Evolutionary conservation across 116 monocot species (phyloP), one percentile per base, ranked within the genome.

Genomic region (Zostera marina): DNA sequence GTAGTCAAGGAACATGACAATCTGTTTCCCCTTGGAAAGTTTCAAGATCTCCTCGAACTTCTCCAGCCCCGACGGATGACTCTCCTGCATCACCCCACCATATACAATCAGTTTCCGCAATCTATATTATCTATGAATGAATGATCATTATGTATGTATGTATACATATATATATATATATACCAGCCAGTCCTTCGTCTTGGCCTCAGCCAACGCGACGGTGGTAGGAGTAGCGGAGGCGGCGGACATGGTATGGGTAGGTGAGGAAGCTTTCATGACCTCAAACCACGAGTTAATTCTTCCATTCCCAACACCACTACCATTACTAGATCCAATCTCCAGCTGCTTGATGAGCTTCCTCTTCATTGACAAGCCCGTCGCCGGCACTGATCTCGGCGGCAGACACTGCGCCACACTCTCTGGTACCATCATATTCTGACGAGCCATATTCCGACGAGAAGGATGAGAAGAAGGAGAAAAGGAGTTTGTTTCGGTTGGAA

Each of bases 1-100:
- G 59, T 88, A 88, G 70, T 88, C 88, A 17, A 88, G 72, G 62
- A 88, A 88, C 74, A 88, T 71, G 24, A 75, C 80, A 9, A 83
- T 77, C 62, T 75, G 53, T 58, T 83, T 88, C 61, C 80, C 83
- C 53, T 63, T 72, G 5, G 77, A 77, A 38, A 53, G 54, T 20
- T 11, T 48, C 20, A 45, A 58, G 21, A 88, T 72, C 52, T 79
- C 77, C 42, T 77, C 72, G 58, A 88, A 77, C 63, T 53, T 68
- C 12, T n/a, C 48, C 22, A 83, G 61, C 1, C 83, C 88, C 6
- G 88, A 88, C 5, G 88, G 88, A 52, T 80, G 74, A 39, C 63
- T 53, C 38, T 58, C 42, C 87, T 87, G 76, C 43, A 11, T 10
- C 24, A 24, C n/a, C 22, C 22, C 44, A 2, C n/a, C n/a, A n/a